Base-by-base conservation (phyloP, 2,329 filamentous ascomycete species). In the Penicillium hesseltinei region DNA sequence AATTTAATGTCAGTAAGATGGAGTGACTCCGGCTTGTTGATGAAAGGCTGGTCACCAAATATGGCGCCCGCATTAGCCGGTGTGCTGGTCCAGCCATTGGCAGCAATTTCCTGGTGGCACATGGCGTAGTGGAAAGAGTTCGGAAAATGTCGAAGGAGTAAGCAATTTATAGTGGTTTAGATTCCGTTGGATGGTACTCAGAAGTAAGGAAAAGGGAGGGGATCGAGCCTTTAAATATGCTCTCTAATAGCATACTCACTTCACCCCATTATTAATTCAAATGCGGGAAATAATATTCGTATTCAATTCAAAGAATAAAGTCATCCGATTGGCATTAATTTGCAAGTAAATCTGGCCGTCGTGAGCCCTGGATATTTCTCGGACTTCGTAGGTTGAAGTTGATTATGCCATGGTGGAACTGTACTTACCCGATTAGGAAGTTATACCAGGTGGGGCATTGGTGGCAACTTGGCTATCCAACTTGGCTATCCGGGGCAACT, bases 71-170 rank as follows among this genome's bases (percentile, higher is more conserved):
- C 62, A 39, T 66, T 50, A 25, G 57, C 64, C 0, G 64, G 62
- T 21, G 51, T 61, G 52, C 57, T 61, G 33, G 61, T 64, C 65
- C 62, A 67, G 61, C 65, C 65, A 31, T 66, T 65, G 33, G 45
- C 49, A 31, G 38, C 42, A 27, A 54, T 39, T 21, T 67, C 62
- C 8, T 62, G 45, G 2, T 64, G 50, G 40, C 61, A 66, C 65
- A 66, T 66, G 2, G 23, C 25, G 17, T 21, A 47, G 11, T 15
- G 6, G n/a, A 47, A 23, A 47, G 19, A 21, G 11, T 10, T 15
- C 6, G 45, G n/a, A 23, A 15, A 21, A 13, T 19, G 7, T 38
- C 4, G 36, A 31, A 31, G 25, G 15, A 4, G 17, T 17, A 29
- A 23, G 4, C 17, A 19, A 3, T 11, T 11, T 4, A 5, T 13